Percentiles rank a stretch among this genome's conserved stretches.
These are phyloP conservation scores for Penicillium palitans DNA, from an alignment of 2,329 filamentous ascomycete species.

Conservation along the genomic window DNA sequence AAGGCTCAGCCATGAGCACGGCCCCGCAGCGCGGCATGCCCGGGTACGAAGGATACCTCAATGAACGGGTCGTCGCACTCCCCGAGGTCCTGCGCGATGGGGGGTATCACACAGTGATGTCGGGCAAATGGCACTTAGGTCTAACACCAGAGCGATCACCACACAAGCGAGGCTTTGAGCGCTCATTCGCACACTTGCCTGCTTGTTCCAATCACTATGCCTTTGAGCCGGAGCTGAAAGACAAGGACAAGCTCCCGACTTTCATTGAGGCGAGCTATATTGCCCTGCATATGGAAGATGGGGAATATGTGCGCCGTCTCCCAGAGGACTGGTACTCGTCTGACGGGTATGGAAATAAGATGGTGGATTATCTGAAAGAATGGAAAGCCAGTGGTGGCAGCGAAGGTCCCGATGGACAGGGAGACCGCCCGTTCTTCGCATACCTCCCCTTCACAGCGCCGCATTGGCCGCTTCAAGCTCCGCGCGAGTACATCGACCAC, in stretches of 20 bases:
- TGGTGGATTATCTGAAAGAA: constrained; percentile 54
- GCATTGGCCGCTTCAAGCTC: constrained; percentile 64
- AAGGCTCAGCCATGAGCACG: constrained; percentile 52
- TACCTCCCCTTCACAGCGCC: constrained; percentile 64
- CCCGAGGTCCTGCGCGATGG: constrained; percentile 60
- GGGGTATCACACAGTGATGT: constrained; percentile 62
- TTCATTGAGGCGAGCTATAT: constrained; percentile 46
- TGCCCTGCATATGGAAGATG: constrained; percentile 49
- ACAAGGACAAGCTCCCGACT: constrained; percentile 43
- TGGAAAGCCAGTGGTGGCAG: constrained; percentile 43
- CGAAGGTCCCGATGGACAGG: constrained; percentile 22
- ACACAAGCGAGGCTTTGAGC: constrained; percentile 59
- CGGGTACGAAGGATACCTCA: constrained; percentile 65
- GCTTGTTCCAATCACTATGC: constrained; percentile 61
- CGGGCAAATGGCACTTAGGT: constrained; percentile 65
- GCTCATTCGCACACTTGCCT: constrained; percentile 60
- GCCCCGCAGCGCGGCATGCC: constrained; percentile 59
- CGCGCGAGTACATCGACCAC: constrained; percentile 55
- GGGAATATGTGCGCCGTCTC: constrained; percentile 47
- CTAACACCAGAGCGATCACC: constrained; percentile 59
- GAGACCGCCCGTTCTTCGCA: constrained; percentile 56
- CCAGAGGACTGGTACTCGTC: constrained; percentile 57
- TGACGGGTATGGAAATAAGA: constrained; percentile 54
- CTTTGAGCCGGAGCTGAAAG: constrained; percentile 50
- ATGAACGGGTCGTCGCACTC: constrained; percentile 58